Percentiles rank a stretch among this genome's conserved stretches.
phyloP scores from a whole-genome alignment of 495 filamentous ascomycete species.

The Hypoxylon fragiforme region DNA sequence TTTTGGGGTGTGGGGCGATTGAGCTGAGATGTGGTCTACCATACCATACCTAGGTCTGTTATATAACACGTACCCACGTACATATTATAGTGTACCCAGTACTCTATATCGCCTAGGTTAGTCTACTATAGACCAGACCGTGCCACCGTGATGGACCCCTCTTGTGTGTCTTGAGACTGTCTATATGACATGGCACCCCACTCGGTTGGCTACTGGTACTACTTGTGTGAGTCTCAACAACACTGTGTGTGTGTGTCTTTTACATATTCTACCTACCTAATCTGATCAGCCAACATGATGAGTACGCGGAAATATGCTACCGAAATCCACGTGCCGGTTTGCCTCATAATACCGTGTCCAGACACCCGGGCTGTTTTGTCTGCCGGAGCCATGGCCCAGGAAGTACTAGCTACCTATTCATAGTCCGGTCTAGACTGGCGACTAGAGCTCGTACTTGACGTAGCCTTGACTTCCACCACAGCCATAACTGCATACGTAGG shows the following conservation, averaged over 20 bases:
- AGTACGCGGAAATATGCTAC: background rate
- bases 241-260: no score
- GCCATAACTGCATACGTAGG: background rate
- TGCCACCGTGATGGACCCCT: no score
- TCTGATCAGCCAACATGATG: background rate
- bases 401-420: constrained; percentile 19
- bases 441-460: constrained; percentile 4
- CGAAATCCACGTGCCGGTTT: constrained; percentile 20
- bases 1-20: constrained; percentile 28
- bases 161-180: no score
- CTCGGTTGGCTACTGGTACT: no score
- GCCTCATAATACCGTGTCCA: constrained; percentile 17
- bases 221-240: background rate
- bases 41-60: background rate
- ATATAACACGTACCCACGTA: constrained; percentile 1
- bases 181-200: no score
- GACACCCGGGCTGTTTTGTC: constrained; percentile 16
- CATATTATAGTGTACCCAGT: no score
- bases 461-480: constrained; percentile 12
- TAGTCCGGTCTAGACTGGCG: background rate
- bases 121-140: constrained; percentile 22
- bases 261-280: background rate
- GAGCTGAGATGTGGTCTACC: constrained; percentile 19
- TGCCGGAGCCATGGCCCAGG: constrained; percentile 12
- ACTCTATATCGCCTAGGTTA: no score